Conservation (phyloP, 2,329 filamentous ascomycete species). For the Trichoderma aggressivum region DNA sequence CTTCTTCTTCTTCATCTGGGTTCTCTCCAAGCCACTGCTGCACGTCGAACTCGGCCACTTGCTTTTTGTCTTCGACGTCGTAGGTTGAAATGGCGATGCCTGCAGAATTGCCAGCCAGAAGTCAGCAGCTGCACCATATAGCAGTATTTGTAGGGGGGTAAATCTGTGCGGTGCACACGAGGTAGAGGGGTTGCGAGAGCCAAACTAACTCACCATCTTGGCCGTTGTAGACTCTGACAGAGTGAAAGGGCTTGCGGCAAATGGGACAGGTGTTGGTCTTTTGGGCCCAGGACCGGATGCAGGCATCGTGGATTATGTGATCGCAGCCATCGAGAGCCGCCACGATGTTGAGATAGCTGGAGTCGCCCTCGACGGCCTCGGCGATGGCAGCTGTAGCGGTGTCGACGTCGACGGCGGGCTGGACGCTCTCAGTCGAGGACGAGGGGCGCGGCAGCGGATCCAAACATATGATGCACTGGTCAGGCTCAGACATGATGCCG, state of each 20-base stretch:
- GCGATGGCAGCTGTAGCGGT: slow-evolving; percentile 22
- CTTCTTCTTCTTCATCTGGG: slow-evolving; percentile 68
- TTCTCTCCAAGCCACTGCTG: slow-evolving; percentile 68
- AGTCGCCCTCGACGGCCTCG: slow-evolving; percentile 26
- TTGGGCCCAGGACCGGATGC: slow-evolving; percentile 90
- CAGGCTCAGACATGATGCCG: slow-evolving; percentile 51
- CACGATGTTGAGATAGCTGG: slow-evolving; percentile 44
- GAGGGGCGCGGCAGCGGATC: slow-evolving; percentile 51
- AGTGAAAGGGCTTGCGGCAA: slow-evolving; percentile 87
- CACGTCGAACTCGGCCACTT: slow-evolving; percentile 86
- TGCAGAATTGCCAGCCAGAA: slow-evolving; percentile 28
- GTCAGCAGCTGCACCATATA: background rate
- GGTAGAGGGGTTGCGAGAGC: slow-evolving; percentile 12
- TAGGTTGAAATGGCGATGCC: slow-evolving; percentile 57
- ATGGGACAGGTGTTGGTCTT: slow-evolving; percentile 98
- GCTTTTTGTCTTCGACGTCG: slow-evolving; percentile 75
- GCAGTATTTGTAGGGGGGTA: background rate
- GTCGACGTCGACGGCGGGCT: slow-evolving; percentile 21
- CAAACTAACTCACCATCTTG: slow-evolving; percentile 69
- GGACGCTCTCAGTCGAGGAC: slow-evolving; percentile 25
- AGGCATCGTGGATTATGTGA: slow-evolving; percentile 89
- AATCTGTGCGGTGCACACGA: background rate
- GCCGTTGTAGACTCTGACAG: slow-evolving; percentile 77
- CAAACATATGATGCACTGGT: slow-evolving; percentile 69
- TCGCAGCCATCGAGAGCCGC: slow-evolving; percentile 72